Conservation (phyloP, 2,329 filamentous ascomycete genomes). For the Thielaviopsis musarum region DNA sequence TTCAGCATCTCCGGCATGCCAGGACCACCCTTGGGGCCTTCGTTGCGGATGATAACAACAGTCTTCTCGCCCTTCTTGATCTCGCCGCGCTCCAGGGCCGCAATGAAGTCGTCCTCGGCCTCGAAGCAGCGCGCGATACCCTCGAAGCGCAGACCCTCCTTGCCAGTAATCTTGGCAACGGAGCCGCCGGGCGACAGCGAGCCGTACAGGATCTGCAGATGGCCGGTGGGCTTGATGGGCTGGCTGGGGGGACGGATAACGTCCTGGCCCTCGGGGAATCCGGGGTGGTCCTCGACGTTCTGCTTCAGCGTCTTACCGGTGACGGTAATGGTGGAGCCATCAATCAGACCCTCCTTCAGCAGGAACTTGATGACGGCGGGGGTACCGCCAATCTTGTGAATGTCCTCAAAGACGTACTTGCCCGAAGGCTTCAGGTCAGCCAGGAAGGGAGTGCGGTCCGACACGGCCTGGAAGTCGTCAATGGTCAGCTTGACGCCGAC, state of each 20-base stretch:
- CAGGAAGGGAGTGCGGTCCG: constrained; percentile 61
- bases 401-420: constrained; percentile 71
- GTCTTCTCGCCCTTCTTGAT: constrained; percentile 79
- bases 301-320: constrained; percentile 81
- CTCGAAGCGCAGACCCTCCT: constrained; percentile 71
- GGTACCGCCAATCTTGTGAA: constrained; percentile 75
- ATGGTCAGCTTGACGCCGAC: constrained; percentile 70
- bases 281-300: constrained; percentile 62
- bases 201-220: constrained; percentile 76
- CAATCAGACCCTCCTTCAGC: constrained; percentile 64
- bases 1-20: constrained; percentile 95
- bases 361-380: constrained; percentile 78
- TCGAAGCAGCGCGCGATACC: constrained; percentile 73
- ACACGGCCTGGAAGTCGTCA: constrained; percentile 73
- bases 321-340: constrained; percentile 66
- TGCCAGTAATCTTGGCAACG: constrained; percentile 87
- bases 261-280: constrained; percentile 58
- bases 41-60: constrained; percentile 81
- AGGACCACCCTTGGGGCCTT: constrained; percentile 82
- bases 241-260: constrained; percentile 68
- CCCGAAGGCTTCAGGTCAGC: constrained; percentile 75
- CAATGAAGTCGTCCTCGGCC: constrained; percentile 66
- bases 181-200: constrained; percentile 74
- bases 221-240: constrained; percentile 74
- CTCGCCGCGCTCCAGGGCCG: constrained; percentile 56